A percentile compares a stretch with the other conserved stretches of the same genome.
These are phyloP conservation scores for Keithomyces neogunnii DNA, from an alignment of 2,329 filamentous ascomycete species.

Conservation along the genomic window DNA sequence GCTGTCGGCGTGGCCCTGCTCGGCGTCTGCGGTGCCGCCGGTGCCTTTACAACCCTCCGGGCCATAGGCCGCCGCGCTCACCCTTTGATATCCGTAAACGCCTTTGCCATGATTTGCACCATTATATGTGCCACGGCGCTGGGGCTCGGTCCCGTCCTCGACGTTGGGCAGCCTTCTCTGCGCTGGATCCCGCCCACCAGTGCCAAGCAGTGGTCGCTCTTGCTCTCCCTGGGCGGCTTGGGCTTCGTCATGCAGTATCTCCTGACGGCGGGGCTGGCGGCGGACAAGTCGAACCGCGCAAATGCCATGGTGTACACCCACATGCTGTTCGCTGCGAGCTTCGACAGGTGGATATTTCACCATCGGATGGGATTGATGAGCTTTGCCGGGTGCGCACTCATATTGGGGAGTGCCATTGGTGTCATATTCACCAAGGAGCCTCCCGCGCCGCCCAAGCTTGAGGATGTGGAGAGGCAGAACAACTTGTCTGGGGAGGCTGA, in stretches of 20 bases:
- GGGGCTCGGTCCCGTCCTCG: constrained; percentile 35
- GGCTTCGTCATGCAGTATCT: constrained; percentile 84
- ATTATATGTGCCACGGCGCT: constrained; percentile 58
- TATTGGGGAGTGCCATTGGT: constrained; percentile 44
- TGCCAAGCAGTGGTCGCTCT: constrained; percentile 52
- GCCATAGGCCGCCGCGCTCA: constrained; percentile 75
- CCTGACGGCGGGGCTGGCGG: constrained; percentile 66
- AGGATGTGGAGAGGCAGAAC: constrained; percentile 26
- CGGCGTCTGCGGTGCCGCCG: constrained; percentile 67
- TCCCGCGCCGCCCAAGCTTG: constrained; percentile 18
- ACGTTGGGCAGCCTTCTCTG: constrained; percentile 37
- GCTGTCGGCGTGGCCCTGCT: constrained; percentile 66
- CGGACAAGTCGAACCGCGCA: constrained; percentile 56
- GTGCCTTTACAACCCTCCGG: constrained; percentile 67
- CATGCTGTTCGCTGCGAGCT: constrained; percentile 46
- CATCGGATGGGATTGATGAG: constrained; percentile 41
- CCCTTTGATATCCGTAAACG: constrained; percentile 77
- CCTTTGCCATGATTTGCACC: constrained; percentile 65
- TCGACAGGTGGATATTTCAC: constrained; percentile 45
- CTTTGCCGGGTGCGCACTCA: constrained; percentile 40
- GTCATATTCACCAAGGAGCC: constrained; percentile 36
- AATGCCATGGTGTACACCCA: constrained; percentile 51
- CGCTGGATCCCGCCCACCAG: constrained; percentile 33
- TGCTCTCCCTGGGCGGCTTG: constrained; percentile 60
- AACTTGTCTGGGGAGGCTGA: constrained; percentile 24